A percentile compares a stretch with the other conserved stretches of the same genome.
These are phyloP conservation scores for Mycogone perniciosa DNA, from an alignment of 2,329 filamentous ascomycete genomes.

Conservation along the genomic window DNA sequence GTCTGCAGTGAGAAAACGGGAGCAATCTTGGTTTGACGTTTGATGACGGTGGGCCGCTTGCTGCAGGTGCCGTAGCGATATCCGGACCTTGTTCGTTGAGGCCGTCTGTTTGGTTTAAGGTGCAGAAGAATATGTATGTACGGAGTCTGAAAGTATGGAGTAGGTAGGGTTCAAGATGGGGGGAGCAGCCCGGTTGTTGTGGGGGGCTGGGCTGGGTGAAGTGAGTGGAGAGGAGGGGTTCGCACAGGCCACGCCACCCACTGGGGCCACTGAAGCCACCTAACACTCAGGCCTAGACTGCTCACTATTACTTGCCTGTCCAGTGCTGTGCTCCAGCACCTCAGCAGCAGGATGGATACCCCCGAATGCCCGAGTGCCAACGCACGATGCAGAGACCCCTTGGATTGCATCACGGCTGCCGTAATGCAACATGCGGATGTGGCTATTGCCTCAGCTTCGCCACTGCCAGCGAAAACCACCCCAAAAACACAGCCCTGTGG, in stretches of 20 bases:
- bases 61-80: too few relatives aligned
- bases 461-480: not conserved
- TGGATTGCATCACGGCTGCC: too few relatives aligned
- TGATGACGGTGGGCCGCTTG: too few relatives aligned
- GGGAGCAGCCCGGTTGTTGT: not conserved
- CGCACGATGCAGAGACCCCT: too few relatives aligned
- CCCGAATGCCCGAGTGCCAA: too few relatives aligned
- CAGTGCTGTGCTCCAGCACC: not conserved
- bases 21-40: too few relatives aligned
- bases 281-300: too few relatives aligned
- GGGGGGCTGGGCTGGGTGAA: not conserved
- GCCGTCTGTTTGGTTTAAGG: too few relatives aligned
- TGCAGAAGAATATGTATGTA: not conserved
- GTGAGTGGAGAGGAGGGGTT: constrained; percentile 1
- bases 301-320: too few relatives aligned
- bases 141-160: not conserved
- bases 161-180: not conserved
- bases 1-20: too few relatives aligned
- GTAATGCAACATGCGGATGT: not conserved
- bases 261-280: not conserved
- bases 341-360: too few relatives aligned
- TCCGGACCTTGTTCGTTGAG: too few relatives aligned
- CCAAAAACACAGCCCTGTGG: not conserved
- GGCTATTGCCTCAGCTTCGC: not conserved
- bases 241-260: constrained; percentile 1